Conservation (phyloP, 2,329 filamentous ascomycete genomes). For the Zymoseptoria brevis region DNA sequence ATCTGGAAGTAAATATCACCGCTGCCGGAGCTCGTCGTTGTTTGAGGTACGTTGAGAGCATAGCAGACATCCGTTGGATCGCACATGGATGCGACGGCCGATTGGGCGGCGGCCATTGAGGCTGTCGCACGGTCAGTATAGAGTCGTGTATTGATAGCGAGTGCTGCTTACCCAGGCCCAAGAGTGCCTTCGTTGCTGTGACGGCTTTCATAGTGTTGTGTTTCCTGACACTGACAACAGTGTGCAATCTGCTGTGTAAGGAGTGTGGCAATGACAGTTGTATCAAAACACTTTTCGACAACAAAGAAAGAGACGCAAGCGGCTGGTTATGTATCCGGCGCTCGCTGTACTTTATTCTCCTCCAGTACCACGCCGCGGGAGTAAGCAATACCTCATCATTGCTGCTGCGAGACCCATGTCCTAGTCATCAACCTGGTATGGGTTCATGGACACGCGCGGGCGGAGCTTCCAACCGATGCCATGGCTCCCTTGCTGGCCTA, state of each 20-base stretch:
- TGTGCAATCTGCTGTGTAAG: neutral
- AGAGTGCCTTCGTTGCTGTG: neutral
- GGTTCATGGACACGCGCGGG: neutral
- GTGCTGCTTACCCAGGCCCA: constrained; percentile 7
- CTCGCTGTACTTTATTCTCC: neutral
- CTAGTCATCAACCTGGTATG: neutral
- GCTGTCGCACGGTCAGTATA: constrained; percentile 6
- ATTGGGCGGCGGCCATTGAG: constrained; percentile 16
- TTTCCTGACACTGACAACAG: neutral
- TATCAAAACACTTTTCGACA: neutral
- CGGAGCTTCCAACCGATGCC: neutral
- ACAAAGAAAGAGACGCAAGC: neutral
- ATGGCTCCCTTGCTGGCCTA: neutral
- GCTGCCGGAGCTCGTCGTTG: constrained; percentile 42
- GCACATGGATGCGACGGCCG: constrained; percentile 12
- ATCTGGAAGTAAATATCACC: constrained; percentile 54
- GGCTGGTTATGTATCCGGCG: neutral
- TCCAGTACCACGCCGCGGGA: neutral
- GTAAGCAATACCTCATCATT: neutral
- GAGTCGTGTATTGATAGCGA: neutral
- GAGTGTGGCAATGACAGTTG: neutral
- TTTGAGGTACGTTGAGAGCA: constrained; percentile 47
- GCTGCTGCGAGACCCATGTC: neutral
- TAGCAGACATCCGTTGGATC: constrained; percentile 35
- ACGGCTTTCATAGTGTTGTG: constrained; percentile 5